Evolutionary conservation across 768 basidiomycete genomes (phyloP).

Genomic region (Amanita jacksonii): DNA sequence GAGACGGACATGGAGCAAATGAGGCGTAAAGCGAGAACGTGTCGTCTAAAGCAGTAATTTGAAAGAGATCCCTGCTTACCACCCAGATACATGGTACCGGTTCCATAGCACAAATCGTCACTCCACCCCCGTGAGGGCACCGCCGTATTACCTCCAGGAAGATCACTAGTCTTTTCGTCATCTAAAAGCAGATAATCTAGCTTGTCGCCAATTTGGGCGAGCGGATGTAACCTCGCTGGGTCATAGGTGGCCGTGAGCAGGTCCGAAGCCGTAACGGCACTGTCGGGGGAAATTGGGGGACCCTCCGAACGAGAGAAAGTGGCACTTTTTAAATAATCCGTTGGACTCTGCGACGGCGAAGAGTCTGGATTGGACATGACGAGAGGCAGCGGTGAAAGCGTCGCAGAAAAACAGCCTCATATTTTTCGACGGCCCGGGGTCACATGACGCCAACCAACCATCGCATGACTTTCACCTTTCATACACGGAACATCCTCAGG

Average conservation of each 20-base stretch:
- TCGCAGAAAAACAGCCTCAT: not conserved
- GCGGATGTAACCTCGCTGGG: conserved; percentile 86
- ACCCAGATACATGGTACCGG: conserved; percentile 96
- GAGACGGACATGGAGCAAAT: conserved; percentile 42
- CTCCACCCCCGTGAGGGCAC: conserved; percentile 96
- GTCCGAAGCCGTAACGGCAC: conserved; percentile 75
- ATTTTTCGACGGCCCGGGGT: conserved; percentile 1
- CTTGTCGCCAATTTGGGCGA: conserved; percentile 87
- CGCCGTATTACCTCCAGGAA: conserved; percentile 85
- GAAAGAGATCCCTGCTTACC: conserved; percentile 70
- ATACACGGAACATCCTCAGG: conserved; percentile 13
- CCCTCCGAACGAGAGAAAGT: conserved; percentile 36
- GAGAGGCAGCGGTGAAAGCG: not conserved
- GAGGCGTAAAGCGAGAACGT: conserved; percentile 41
- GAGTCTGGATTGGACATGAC: conserved; percentile 11
- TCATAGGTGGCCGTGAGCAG: conserved; percentile 84
- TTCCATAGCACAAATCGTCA: conserved; percentile 99
- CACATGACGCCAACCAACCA: not conserved
- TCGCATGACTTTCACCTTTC: conserved; percentile 15
- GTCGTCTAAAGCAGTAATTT: conserved; percentile 45
- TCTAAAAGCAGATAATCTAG: conserved; percentile 93
- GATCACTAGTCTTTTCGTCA: conserved; percentile 88
- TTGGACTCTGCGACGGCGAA: conserved; percentile 37
- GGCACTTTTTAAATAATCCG: conserved; percentile 36
- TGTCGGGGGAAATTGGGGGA: conserved; percentile 31